phyloP scores from a whole-genome alignment of 2,329 filamentous ascomycete genomes.

The Alternaria solani region DNA sequence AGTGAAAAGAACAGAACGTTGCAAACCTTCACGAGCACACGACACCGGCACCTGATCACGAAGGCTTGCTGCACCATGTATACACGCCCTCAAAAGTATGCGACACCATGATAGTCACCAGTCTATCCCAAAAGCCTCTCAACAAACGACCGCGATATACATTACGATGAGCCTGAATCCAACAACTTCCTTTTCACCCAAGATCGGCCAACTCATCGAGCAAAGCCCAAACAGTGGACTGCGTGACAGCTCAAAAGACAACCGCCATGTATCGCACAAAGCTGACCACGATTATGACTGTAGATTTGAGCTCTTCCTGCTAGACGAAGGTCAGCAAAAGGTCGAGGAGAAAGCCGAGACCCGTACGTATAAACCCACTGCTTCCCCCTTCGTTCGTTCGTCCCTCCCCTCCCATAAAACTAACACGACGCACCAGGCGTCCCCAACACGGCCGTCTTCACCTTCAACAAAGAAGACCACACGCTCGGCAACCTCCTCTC shows the following conservation, averaged over 20 bases:
- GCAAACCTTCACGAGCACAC: not conserved
- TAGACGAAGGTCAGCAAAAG: slow-evolving; percentile 90
- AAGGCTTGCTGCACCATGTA: not conserved
- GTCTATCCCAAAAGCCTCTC: not conserved
- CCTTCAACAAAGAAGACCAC: slow-evolving; percentile 96
- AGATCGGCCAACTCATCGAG: slow-evolving; percentile 21
- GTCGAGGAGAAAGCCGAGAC: slow-evolving; percentile 88
- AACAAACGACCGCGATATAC: not conserved
- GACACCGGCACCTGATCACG: not conserved
- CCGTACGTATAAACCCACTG: slow-evolving; percentile 67
- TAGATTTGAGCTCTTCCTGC: slow-evolving; percentile 93
- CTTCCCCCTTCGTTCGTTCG: not conserved
- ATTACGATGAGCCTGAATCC: slow-evolving; percentile 5
- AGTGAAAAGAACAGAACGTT: not conserved
- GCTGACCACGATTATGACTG: slow-evolving; percentile 30
- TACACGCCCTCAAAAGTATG: not conserved
- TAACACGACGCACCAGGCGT: slow-evolving; percentile 67
- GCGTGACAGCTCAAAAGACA: slow-evolving; percentile 16
- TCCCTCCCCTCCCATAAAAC: slow-evolving; percentile 2
- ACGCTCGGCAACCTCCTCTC: slow-evolving; percentile 91
- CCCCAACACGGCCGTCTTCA: slow-evolving; percentile 93
- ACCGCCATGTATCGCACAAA: slow-evolving; percentile 15
- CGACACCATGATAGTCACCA: not conserved
- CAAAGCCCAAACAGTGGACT: slow-evolving; percentile 18
- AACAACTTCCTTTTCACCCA: slow-evolving; percentile 8